Evolutionary conservation across 139 green algal species (phyloP), one percentile per base, ranked within the genome.

Genomic region (Marvania coccoides): DNA sequence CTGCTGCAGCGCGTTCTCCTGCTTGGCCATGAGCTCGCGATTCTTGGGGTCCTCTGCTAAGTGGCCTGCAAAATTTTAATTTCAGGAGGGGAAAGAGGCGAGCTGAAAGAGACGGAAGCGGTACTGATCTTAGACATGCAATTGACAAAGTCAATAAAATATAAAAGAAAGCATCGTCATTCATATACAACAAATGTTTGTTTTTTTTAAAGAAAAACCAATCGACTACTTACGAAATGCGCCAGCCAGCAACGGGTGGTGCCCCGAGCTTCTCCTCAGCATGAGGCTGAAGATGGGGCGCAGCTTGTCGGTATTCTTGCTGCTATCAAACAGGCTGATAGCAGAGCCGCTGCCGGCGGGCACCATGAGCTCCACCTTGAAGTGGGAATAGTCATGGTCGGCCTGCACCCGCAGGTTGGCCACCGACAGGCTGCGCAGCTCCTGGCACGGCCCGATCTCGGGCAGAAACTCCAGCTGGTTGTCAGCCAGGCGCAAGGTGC

Each of bases 401-500:
- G 75, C 70, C 37, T 69, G 66, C 46, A 90, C 72, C 47, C 73
- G 48, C 60, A 90, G 74, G 53, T 92, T 91, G 47, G 80, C 81
- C 36, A 95, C 63, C 35, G 87, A 89, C 40, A 97, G 72, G 55
- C 83, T 82, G 19, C 81, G 81, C 60, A 96, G 80, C 26, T 65
- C 58, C 0, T 61, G 58, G 58, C 84, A 92, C 29, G 84, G 85
- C 3, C 78, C 75, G 31, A 98, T 89, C 74, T 97, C 89, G 0
- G 92, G 91, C 40, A 98, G 81, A 73, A 94, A 94, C 69, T 97
- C 91, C 40, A 98, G 76, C 1, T 88, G 89, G 80, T 98, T 98
- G 74, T 79, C 85, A 66, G 81, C 87, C 48, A 97, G 77, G 61
- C 89, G 80, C 29, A 77, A 65, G 24, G 39, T 51, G 2, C 39